phyloP scores from a whole-genome alignment of 352 stramenopile species.

The Aphanomyces euteiches region DNA sequence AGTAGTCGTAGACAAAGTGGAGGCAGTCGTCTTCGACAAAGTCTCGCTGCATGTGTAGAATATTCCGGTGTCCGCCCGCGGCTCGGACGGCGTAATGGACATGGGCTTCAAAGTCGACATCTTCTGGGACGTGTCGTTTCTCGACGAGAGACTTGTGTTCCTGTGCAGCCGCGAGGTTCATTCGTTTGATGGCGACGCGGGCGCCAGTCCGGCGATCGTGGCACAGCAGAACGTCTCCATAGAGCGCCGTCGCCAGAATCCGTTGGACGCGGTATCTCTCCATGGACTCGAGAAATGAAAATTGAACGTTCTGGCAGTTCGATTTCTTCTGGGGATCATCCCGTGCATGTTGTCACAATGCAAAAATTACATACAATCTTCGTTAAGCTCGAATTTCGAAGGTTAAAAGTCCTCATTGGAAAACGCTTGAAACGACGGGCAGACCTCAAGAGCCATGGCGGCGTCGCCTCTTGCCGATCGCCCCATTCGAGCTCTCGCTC shows the following conservation, averaged over 20 bases:
- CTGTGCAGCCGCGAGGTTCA: constrained; percentile 56
- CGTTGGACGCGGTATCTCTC: constrained; percentile 79
- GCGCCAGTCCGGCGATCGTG: constrained; percentile 46
- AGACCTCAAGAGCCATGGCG: too few relatives aligned
- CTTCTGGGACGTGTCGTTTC: constrained; percentile 51
- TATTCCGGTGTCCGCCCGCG: constrained; percentile 61
- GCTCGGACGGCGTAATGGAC: constrained; percentile 53
- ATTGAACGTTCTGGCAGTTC: too few relatives aligned
- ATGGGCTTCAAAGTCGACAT: constrained; percentile 63
- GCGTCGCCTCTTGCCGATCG: too few relatives aligned
- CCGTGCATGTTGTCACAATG: too few relatives aligned
- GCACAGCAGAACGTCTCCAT: constrained; percentile 74
- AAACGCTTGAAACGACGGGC: too few relatives aligned
- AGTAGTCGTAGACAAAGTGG: constrained; percentile 99
- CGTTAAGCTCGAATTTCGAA: too few relatives aligned
- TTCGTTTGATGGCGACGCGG: constrained; percentile 67
- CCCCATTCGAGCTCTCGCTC: too few relatives aligned
- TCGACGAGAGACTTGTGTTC: constrained; percentile 48
- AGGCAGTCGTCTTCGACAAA: constrained; percentile 68
- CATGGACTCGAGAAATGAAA: constrained; percentile 33
- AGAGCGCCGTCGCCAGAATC: constrained; percentile 66
- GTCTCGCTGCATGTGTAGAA: constrained; percentile 58
- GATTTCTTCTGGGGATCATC: too few relatives aligned
- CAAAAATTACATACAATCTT: too few relatives aligned
- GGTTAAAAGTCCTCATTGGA: too few relatives aligned